A percentile compares a stretch with the other conserved stretches of the same genome.
Evolutionary conservation across 1,139 yeast species (phyloP).

Genomic region (Suhomyces choctaworum): DNA sequence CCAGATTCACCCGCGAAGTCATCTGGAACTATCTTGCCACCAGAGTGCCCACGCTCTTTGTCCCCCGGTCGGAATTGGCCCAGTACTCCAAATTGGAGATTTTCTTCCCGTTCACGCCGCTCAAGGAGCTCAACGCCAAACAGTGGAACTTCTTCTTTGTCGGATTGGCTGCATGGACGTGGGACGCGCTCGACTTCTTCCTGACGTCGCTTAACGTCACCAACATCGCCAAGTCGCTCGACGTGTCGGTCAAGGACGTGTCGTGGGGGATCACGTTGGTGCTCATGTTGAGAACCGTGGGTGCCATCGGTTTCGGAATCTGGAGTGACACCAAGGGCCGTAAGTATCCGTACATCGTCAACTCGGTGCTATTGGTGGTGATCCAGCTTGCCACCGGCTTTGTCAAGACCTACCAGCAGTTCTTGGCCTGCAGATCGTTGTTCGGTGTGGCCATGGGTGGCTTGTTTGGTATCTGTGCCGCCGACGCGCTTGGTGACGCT

Average conservation of each 20-base stretch:
- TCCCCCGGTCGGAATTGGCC: constrained; percentile 30
- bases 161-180: constrained; percentile 39
- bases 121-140: constrained; percentile 27
- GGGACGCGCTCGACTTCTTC: constrained; percentile 47
- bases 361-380: constrained; percentile 31
- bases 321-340: constrained; percentile 42
- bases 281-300: constrained; percentile 46
- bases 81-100: constrained; percentile 31
- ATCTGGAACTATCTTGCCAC: constrained; percentile 30
- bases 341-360: constrained; percentile 39
- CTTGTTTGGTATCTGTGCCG: constrained; percentile 39
- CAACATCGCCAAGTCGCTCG: constrained; percentile 32
- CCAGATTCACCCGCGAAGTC: constrained; percentile 19
- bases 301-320: constrained; percentile 40
- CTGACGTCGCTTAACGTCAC: constrained; percentile 37
- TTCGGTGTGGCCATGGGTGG: constrained; percentile 50
- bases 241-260: constrained; percentile 28
- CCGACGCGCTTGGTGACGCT: constrained; percentile 42
- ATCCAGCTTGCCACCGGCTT: constrained; percentile 46
- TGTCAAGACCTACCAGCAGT: constrained; percentile 37
- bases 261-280: constrained; percentile 49
- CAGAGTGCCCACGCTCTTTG: constrained; percentile 34
- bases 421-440: constrained; percentile 41
- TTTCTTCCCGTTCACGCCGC: constrained; percentile 37
- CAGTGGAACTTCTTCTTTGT: constrained; percentile 39